These are phyloP conservation scores for Acorus calamus DNA, from an alignment of 106 monocot genomes.

Conservation along the genomic window DNA sequence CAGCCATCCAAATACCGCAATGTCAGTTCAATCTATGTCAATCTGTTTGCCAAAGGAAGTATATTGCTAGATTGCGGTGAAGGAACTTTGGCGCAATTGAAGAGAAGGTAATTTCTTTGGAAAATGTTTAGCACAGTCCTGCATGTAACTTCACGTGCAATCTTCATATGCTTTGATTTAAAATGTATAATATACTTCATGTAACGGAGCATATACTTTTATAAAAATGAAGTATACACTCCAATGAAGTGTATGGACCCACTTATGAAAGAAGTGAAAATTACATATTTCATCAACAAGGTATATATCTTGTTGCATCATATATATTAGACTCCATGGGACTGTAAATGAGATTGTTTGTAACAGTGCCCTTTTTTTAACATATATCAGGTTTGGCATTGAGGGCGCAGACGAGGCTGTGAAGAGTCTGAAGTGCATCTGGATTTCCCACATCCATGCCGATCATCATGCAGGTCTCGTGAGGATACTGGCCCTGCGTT, in stretches of 20 bases:
- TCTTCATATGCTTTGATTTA: not conserved
- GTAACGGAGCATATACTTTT: no score
- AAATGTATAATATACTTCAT: slow-evolving; percentile 2
- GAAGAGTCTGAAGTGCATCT: slow-evolving; percentile 60
- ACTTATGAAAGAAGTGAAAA: no score
- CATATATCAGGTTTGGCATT: slow-evolving; percentile 72
- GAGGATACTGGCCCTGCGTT: slow-evolving; percentile 67
- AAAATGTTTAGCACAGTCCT: no score
- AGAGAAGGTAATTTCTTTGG: slow-evolving; percentile 66
- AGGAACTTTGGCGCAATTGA: slow-evolving; percentile 85
- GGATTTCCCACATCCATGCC: slow-evolving; percentile 98
- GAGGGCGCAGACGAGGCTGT: slow-evolving; percentile 78
- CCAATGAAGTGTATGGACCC: no score
- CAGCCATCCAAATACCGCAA: slow-evolving; percentile 97
- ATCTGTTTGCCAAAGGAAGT: slow-evolving; percentile 82
- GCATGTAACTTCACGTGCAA: no score
- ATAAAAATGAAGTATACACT: no score
- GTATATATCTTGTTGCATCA: no score
- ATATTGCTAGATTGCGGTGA: slow-evolving; percentile 98
- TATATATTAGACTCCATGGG: no score
- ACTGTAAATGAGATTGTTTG: no score
- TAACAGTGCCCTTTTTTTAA: no score
- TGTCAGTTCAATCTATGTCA: slow-evolving; percentile 86
- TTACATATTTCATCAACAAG: no score
- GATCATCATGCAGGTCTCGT: slow-evolving; percentile 93